Base-by-base conservation (phyloP, 495 filamentous ascomycete species). In the Aspergillus wentii region DNA sequence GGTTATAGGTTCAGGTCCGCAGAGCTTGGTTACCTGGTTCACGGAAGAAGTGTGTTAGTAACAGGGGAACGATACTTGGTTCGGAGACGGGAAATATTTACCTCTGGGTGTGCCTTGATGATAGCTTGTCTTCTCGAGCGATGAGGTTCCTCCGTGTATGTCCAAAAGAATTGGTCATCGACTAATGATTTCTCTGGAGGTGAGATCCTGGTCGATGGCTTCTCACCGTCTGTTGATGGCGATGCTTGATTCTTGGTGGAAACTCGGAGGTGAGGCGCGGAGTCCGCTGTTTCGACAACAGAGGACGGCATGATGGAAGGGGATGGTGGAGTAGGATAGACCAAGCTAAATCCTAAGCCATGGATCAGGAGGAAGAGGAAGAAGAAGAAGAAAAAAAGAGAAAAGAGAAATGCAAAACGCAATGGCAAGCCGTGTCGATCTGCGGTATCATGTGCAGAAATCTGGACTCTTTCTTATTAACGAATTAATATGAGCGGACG, bases 71-170 rank as follows among this genome's bases (percentile, higher is more conserved):
- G 17, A 20, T 17, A 7, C 18, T 20, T 29, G 31, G 36, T 11
- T 31, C 11, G 15, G 19, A 28, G 30, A 33, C 32, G 25, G 31
- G 2, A n/a, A 34, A 29, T 13, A 44, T 37, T 35, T 73, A 94
- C 92, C 77, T 97, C 89, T 32, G 94, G 94, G 61, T 99, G 91
- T 17, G 94, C 94, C 69, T 95, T 96, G 68, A 99, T 96, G 50
- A 99, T 99, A 40, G 88, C 88, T 40, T 85, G 72, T 39, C 94
- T 75, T 52, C 94, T 68, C 27, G 92, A 91, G 42, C 88, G 78
- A 64, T 99, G 94, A 29, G 94, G 94, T 65, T 99, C 94, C 66
- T 99, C 94, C 7, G 92, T 95, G 51, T 97, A 96, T 18, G 94
- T 95, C 94, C 94, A 95, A 62, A 88, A 82, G 64, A 85, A 85